phyloP scores from a whole-genome alignment of 2,329 filamentous ascomycete genomes.

The Massarina eburnea region DNA sequence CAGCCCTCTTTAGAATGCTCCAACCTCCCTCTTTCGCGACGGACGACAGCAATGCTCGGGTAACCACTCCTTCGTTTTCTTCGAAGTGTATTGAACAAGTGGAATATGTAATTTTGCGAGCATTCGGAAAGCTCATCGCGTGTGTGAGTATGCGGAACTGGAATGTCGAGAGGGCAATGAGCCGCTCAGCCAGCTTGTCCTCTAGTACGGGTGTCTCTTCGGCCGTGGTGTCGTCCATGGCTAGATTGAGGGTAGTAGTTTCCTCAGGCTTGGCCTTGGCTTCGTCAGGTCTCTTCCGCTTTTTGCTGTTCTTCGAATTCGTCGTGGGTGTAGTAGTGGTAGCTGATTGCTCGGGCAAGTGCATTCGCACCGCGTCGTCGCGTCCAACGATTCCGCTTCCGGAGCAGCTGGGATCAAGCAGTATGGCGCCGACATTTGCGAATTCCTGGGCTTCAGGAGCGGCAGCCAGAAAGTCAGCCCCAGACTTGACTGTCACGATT shows the following conservation, averaged over 20 bases:
- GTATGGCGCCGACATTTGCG: constrained; percentile 71
- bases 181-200: constrained; percentile 52
- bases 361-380: constrained; percentile 71
- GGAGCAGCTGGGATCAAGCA: constrained; percentile 93
- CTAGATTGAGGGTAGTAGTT: constrained; percentile 19
- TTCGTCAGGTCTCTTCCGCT: constrained; percentile 32
- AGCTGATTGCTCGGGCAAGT: constrained; percentile 47
- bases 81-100: constrained; percentile 86
- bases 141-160: constrained; percentile 82
- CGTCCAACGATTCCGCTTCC: constrained; percentile 92
- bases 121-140: constrained; percentile 75
- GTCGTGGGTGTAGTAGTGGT: neutral
- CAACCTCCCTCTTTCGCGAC: constrained; percentile 70
- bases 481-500: constrained; percentile 68
- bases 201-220: constrained; percentile 45
- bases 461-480: constrained; percentile 79
- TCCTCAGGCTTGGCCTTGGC: constrained; percentile 2
- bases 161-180: constrained; percentile 75
- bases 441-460: constrained; percentile 66
- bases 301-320: constrained; percentile 26
- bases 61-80: constrained; percentile 87
- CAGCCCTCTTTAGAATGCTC: constrained; percentile 69
- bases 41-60: constrained; percentile 67
- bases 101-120: constrained; percentile 76
- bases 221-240: constrained; percentile 32